Evolutionary conservation across 495 filamentous ascomycete genomes (phyloP).

Genomic region (Penicillium manginii): DNA sequence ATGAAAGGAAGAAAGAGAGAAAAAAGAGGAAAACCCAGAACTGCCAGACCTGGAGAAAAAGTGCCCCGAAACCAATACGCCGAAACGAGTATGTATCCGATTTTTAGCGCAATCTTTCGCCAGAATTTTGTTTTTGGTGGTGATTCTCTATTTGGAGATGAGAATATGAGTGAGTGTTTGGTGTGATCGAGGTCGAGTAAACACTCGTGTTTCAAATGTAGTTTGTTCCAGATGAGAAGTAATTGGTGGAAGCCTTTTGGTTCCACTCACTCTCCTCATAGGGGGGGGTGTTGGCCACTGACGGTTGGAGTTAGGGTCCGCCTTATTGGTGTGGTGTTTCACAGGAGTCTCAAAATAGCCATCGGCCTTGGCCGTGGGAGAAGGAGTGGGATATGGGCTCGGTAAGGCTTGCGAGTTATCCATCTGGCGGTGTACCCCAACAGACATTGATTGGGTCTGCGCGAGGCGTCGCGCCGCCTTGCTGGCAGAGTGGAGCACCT

Average conservation of each 20-base stretch:
- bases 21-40: constrained; percentile 24
- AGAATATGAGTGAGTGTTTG: constrained; percentile 21
- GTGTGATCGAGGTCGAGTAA: constrained; percentile 15
- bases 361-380: constrained; percentile 82
- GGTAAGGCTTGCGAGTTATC: constrained; percentile 58
- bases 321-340: constrained; percentile 64
- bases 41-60: constrained; percentile 31
- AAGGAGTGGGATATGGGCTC: constrained; percentile 91
- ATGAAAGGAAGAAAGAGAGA: constrained; percentile 36
- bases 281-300: constrained; percentile 96
- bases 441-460: constrained; percentile 43
- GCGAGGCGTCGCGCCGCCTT: constrained; percentile 59
- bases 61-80: constrained; percentile 44
- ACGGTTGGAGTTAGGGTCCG: constrained; percentile 58
- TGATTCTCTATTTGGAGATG: constrained; percentile 18
- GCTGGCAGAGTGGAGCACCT: constrained; percentile 67
- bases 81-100: constrained; percentile 33
- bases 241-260: constrained; percentile 69
- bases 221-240: constrained; percentile 65
- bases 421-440: constrained; percentile 52
- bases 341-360: constrained; percentile 65
- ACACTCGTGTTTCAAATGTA: constrained; percentile 42
- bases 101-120: constrained; percentile 32
- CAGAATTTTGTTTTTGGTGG: constrained; percentile 26
- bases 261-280: constrained; percentile 91